Percentiles rank a stretch among this genome's conserved stretches.
Evolutionary conservation across 2,329 filamentous ascomycete genomes (phyloP).

Genomic region (Remersonia thermophila): DNA sequence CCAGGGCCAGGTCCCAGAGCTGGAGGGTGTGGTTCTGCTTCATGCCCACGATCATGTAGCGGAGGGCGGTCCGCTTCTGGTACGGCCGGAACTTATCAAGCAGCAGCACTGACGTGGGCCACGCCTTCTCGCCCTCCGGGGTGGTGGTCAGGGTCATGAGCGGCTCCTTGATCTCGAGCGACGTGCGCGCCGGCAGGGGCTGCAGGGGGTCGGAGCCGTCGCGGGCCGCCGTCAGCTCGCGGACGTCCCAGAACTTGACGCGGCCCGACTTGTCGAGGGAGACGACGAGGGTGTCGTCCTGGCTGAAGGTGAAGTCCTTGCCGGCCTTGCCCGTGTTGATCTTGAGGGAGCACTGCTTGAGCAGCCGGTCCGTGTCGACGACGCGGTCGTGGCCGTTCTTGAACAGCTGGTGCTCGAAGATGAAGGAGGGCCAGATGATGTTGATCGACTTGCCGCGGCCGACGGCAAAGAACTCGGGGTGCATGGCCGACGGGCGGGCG

Average conservation of each 20-base stretch:
- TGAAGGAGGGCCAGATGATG: constrained; percentile 60
- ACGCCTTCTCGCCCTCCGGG: constrained; percentile 81
- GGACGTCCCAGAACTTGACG: constrained; percentile 97
- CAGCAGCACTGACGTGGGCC: constrained; percentile 90
- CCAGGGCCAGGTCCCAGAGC: constrained; percentile 92
- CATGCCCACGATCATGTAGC: constrained; percentile 94
- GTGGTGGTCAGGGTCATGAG: constrained; percentile 79
- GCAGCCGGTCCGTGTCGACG: constrained; percentile 78
- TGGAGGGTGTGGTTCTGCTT: constrained; percentile 98
- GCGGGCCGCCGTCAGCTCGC: constrained; percentile 51
- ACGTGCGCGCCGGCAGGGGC: constrained; percentile 41
- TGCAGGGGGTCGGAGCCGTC: constrained; percentile 38
- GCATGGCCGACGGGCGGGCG: constrained; percentile 75
- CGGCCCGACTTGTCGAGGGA: constrained; percentile 94
- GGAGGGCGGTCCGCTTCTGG: constrained; percentile 74
- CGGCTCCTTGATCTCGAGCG: constrained; percentile 72
- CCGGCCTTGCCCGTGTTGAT: constrained; percentile 96
- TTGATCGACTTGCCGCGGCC: constrained; percentile 93
- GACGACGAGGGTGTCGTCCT: constrained; percentile 87
- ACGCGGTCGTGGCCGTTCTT: constrained; percentile 52
- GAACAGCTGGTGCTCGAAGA: constrained; percentile 51
- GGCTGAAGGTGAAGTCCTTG: constrained; percentile 96
- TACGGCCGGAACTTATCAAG: constrained; percentile 94
- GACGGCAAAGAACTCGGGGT: constrained; percentile 89
- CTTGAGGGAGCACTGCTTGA: constrained; percentile 76